Base-by-base conservation (phyloP, 306 rosid genomes). In the Trifolium subterraneum region DNA sequence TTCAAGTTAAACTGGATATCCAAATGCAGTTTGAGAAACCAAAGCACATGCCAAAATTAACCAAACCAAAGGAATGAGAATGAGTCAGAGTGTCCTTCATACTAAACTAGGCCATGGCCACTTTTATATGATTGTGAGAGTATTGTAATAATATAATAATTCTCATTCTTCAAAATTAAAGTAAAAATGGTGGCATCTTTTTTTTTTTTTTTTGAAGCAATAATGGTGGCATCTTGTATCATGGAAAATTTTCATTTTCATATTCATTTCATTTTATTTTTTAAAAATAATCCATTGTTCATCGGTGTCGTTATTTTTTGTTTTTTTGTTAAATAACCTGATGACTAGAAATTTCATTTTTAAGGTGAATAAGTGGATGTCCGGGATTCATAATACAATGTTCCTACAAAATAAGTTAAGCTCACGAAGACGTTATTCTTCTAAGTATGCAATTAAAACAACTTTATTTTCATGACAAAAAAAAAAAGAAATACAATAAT, bases 1-100 rank as follows among this genome's bases (percentile, higher is more conserved):
- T 62, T 74, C 1, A 44, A 47, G 63, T 29, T 73, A 16, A 10
- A 39, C 67, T 70, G 51, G 42, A 29, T 55, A 44, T 7, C 47
- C 77, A 61, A 73, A 61, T 73, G 62, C 50, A 64, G 79, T 23
- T 75, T 75, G 72, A 64, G 79, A 51, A 75, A 64, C 10, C 55
- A 44, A 36, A 51, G 55, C 20, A 36, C 65, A 10, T 51, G 42
- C 79, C 10, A 15, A 36, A 36, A 14, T 15, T 54, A 74, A 19
- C 54, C 27, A 22, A 63, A 64, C 64, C 27, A 22, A 63, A 64
- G 64, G 72, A 36, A 48, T 48, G 8, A 35, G 38, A 35, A 6
- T 35, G 38, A 35, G 38, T 35, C 36, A 35, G 42, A 64, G 20
- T 35, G 19, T 8, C 62, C 63, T 48, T 55, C 13, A 74, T 14